Evolutionary conservation across 2,329 filamentous ascomycete genomes (phyloP), one percentile per base, ranked within the genome.

Genomic region (Colletotrichum agaves): DNA sequence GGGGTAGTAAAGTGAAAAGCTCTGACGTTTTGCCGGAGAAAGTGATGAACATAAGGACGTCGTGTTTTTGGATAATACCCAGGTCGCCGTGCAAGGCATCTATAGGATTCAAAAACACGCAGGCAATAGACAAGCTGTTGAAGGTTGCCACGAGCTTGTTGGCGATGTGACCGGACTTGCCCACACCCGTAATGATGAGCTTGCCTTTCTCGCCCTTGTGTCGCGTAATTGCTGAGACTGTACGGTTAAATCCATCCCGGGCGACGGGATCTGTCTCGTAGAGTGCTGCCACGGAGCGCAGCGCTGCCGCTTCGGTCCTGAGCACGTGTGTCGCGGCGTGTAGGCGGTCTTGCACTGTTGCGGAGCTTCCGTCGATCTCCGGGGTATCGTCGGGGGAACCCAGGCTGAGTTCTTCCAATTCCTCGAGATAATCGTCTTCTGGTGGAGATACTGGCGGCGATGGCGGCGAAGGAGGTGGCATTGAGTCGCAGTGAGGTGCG

Each of bases 11-110:
- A 13, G 87, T 81, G 53, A 97, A 81, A 8, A 98, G 85, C 79
- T 98, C 95, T 3, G 91, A 87, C 0, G 95, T 98, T 77, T 91
- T 91, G 66, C 95, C 95, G 3, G 93, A 97, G 78, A 93, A 98
- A 10, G 93, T 96, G 74, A 98, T 93, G 76, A 98, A 90, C 67
- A 98, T 82, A 33, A 98, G 81, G 0, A 90, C 90, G 75, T 98
- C 95, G 72, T 90, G 84, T 75, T 88, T 76, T 59, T 89, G 85
- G 59, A 98, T 86, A 73, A 95, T 90, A 35, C 95, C 95, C 57
- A 98, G 82, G 78, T 98, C 95, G 21, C 95, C 95, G 78, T 98
- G 95, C 35, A 97, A 83, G 0, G 95, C 95, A 79, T 98, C 95
- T 15, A 93, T 93, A 0, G 95, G 94, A 77, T 98, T 94, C 71